Evolutionary conservation across 306 rosid genomes (phyloP), one percentile per base, ranked within the genome.

Genomic region (Argentina anserina): DNA sequence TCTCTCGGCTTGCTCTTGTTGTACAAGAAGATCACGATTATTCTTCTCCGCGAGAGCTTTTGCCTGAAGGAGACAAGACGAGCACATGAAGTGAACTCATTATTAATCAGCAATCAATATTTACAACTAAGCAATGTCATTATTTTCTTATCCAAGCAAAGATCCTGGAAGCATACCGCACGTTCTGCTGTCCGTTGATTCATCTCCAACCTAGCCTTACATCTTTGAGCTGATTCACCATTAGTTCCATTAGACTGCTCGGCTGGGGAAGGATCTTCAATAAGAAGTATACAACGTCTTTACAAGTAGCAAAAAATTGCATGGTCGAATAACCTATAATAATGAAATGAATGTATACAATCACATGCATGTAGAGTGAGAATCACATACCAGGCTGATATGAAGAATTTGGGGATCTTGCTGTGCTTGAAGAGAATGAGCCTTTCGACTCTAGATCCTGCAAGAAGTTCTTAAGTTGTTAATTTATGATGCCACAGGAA

Each of bases 21-120:
- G 98, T 67, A 81, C 84, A 60, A 87, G 96, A 70, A 79, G 52
- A 77, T 93, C 98, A 13, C 92, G 97, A 81, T 78, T 81, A 81
- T 88, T 91, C 90, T 93, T 93, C 78, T 93, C 98, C 11, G 88
- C 90, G n/a, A 93, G 92, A 78, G 97, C 98, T 81, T 86, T 86
- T 39, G 89, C 92, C 98, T 93, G 92, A 77, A 80, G 26, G 39
- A 62, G 59, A 61, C 60, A 40, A 61, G 73, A 62, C 74, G 76
- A 79, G 5, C 26, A 28, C 63, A 83, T 80, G 47, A 80, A 72
- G 81, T 58, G 67, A 67, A 69, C 80, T 41, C 45, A 41, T 77
- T 64, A 75, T 65, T 73, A 33, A 37, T 21, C 40, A 52, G 70
- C 49, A 64, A 39, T 46, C 76, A 36, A 60, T 11, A 69, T 59